Evolutionary conservation across 768 basidiomycete genomes (phyloP), one percentile per base, ranked within the genome.

Genomic region (Suillus tomentosus): DNA sequence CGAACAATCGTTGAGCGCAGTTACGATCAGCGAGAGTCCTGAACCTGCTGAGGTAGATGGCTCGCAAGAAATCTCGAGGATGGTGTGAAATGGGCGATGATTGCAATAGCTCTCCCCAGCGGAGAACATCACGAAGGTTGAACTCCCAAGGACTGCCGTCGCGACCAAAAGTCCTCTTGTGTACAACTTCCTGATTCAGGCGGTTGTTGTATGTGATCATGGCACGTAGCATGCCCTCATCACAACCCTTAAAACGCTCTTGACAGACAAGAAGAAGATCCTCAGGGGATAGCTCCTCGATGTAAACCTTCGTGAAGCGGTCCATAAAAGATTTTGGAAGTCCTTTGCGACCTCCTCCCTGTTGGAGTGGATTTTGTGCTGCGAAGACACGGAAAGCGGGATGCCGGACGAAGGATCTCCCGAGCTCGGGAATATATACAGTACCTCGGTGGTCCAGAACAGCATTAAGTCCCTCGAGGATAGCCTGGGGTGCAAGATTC

Each of bases 321-420:
- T 99, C 97, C 62, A 99, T 82, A 78, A 97, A 99, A 0, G 97
- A 99, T 72, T 94, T 96, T 0, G 97, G 97, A 7, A 99, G 83
- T 22, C 97, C 97, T 76, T 99, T 99, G 43, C 97, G 87, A 17
- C 96, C 96, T 61, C 97, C 96, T 27, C 97, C 97, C 80, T 99
- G 97, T 65, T 89, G 88, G 17, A 96, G 78, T 36, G 97, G 97
- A 74, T 99, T 99, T 74, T 99, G 97, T 2, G 97, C 96, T 3
- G 96, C 97, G 70, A 99, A 99, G 50, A 99, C 90, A 42, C 96
- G 90, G 78, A 99, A 99, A n/a, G 87, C 84, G 3, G 95, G 92
- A 77, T 99, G 97, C 37, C 92, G 83, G 56, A 78, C 78, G 77
- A 99, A 99, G 11, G 92, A 88, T 60, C 92, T 88, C 51, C 92